phyloP scores from a whole-genome alignment of 208 protist species.

The Trypanosoma lewisi region DNA sequence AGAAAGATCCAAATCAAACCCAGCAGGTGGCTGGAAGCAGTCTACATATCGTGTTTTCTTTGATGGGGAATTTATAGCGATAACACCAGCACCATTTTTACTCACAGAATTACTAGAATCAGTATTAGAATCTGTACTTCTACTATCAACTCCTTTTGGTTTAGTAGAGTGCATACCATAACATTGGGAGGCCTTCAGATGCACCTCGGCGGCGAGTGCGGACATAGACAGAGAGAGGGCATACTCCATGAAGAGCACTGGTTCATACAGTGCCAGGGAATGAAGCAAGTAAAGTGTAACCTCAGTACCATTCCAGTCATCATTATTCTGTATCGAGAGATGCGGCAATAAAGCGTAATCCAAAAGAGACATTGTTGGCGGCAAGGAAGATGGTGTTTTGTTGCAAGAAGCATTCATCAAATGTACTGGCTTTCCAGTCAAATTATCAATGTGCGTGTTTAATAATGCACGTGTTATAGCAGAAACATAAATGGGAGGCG shows the following conservation, averaged over 20 bases:
- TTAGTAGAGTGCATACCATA: background rate
- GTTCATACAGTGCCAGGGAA: conserved; percentile 39
- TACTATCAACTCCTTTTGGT: background rate
- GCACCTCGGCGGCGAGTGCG: conserved; percentile 15
- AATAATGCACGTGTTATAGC: conserved; percentile 46
- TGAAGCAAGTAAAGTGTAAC: conserved; percentile 57
- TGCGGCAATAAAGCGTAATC: conserved; percentile 47
- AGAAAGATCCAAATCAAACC: conserved; percentile 19
- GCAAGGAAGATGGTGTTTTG: background rate
- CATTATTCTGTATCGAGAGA: conserved; percentile 34
- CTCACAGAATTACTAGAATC: no score
- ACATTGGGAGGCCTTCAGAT: background rate
- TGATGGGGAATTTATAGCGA: background rate
- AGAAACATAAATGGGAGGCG: conserved; percentile 20
- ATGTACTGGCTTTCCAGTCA: conserved; percentile 2
- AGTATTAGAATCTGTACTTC: background rate
- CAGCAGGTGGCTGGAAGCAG: background rate
- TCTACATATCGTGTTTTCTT: conserved; percentile 3
- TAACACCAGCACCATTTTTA: background rate
- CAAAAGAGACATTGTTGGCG: conserved; percentile 30
- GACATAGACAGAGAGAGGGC: conserved; percentile 26
- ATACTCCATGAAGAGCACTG: conserved; percentile 48
- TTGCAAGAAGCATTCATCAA: background rate
- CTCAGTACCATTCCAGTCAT: conserved; percentile 43
- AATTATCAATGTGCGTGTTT: conserved; percentile 28